Percentiles rank a stretch among this genome's conserved stretches.
Evolutionary conservation across 148 eudicot species (phyloP).

Genomic region (Chenopodium suecicum): DNA sequence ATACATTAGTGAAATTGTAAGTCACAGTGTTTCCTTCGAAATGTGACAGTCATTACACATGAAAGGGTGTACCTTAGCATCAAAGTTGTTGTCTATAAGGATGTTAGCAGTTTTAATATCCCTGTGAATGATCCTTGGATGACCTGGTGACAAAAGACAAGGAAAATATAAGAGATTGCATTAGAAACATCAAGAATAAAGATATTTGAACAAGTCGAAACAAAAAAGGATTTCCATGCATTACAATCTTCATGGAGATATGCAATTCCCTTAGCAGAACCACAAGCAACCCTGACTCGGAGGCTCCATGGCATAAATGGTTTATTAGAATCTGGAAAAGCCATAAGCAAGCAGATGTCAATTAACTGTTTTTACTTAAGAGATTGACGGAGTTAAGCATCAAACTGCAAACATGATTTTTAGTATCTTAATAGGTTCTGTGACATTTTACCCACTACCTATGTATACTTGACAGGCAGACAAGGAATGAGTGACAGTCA

Average conservation of each 20-base stretch:
- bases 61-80: slow-evolving; percentile 64
- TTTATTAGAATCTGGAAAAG: slow-evolving; percentile 52
- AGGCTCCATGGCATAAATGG: slow-evolving; percentile 75
- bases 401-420: neutral
- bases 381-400: neutral
- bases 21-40: neutral
- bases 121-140: slow-evolving; percentile 80
- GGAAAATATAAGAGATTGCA: neutral
- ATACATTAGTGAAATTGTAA: neutral
- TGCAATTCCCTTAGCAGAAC: slow-evolving; percentile 82
- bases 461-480: neutral
- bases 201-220: neutral
- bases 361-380: slow-evolving; percentile 8
- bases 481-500: neutral
- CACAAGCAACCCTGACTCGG: slow-evolving; percentile 76
- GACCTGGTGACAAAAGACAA: slow-evolving; percentile 46
- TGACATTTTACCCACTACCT: neutral
- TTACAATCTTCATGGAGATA: slow-evolving; percentile 89
- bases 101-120: slow-evolving; percentile 80
- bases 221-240: neutral
- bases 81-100: slow-evolving; percentile 73
- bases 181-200: slow-evolving; percentile 4
- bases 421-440: neutral
- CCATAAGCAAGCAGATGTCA: slow-evolving; percentile 2
- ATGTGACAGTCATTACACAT: neutral